Evolutionary conservation across 2,329 filamentous ascomycete species (phyloP).

Genomic region (Ceratocystis cacaofunesta): DNA sequence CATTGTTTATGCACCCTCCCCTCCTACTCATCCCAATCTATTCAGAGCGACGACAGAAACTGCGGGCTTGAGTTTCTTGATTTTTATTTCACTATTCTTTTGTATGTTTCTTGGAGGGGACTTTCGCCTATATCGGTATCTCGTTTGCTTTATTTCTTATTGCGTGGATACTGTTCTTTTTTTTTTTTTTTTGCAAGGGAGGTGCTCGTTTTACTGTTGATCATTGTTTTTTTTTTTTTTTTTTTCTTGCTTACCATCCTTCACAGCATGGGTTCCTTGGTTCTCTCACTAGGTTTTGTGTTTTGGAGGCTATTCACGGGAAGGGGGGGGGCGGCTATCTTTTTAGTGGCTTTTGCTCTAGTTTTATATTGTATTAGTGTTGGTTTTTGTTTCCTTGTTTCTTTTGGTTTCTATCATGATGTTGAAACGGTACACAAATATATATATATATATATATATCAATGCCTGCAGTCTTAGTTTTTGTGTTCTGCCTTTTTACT

Average conservation of each 20-base stretch:
- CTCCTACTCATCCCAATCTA: not conserved
- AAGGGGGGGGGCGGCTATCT: not conserved
- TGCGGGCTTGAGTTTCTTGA: not conserved
- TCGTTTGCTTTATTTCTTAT: not conserved
- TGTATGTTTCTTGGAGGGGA: not conserved
- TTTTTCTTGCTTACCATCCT: not conserved
- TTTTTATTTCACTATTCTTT: slow-evolving; percentile 3
- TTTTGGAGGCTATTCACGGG: not conserved
- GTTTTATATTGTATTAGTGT: not conserved
- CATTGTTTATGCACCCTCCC: not conserved
- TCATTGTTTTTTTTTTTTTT: not conserved
- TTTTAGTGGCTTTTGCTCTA: not conserved
- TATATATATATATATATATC: not conserved
- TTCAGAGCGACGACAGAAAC: not conserved
- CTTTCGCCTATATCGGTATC: not conserved
- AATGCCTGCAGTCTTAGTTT: too few relatives aligned
- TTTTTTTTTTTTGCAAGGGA: not conserved
- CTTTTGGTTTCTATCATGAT: not conserved
- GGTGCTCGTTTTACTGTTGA: not conserved
- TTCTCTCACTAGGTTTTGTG: not conserved
- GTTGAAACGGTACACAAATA: not conserved
- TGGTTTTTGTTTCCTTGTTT: not conserved
- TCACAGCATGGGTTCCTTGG: not conserved
- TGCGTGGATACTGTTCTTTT: not conserved
- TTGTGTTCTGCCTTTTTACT: too few relatives aligned